Percentiles rank a stretch among this genome's conserved stretches.
phyloP scores from a whole-genome alignment of 192 early-diverging fungal genomes.

The Diversispora epigaea region DNA sequence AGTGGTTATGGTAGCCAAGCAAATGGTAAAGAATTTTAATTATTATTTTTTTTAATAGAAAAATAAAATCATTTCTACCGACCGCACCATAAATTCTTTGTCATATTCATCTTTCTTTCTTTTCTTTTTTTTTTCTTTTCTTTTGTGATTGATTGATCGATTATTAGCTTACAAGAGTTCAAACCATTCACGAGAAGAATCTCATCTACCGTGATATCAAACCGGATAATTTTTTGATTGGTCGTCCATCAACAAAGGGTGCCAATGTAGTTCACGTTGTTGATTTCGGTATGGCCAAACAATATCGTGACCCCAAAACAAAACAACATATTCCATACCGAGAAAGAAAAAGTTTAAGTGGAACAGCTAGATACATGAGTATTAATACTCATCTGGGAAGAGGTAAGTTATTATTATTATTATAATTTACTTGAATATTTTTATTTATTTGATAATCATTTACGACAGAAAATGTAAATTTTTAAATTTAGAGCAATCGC shows the following conservation, averaged over 20 bases:
- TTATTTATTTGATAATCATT: constrained; percentile 2
- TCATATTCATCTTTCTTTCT: constrained; percentile 11
- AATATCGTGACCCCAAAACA: constrained; percentile 94
- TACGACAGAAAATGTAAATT: not conserved
- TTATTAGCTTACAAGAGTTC: constrained; percentile 69
- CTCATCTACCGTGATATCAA: constrained; percentile 98
- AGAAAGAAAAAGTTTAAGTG: constrained; percentile 91
- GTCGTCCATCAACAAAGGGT: constrained; percentile 62
- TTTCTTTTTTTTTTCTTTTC: not conserved
- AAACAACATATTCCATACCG: constrained; percentile 97
- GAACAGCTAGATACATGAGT: constrained; percentile 97
- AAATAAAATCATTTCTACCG: not conserved
- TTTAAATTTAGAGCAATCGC: constrained; percentile 82
- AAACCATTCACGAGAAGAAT: constrained; percentile 92
- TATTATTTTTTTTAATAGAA: no score
- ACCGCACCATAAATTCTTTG: not conserved
- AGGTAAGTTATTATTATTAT: constrained; percentile 48
- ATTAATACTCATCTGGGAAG: constrained; percentile 97
- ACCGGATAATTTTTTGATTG: constrained; percentile 97
- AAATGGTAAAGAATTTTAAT: constrained; percentile 68
- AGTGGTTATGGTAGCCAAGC: constrained; percentile 93
- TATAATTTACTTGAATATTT: not conserved
- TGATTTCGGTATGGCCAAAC: constrained; percentile 99
- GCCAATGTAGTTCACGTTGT: constrained; percentile 81
- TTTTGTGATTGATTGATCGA: not conserved